These are phyloP conservation scores for Capsicum chinense DNA, from an alignment of 257 asterid species.

Conservation along the genomic window DNA sequence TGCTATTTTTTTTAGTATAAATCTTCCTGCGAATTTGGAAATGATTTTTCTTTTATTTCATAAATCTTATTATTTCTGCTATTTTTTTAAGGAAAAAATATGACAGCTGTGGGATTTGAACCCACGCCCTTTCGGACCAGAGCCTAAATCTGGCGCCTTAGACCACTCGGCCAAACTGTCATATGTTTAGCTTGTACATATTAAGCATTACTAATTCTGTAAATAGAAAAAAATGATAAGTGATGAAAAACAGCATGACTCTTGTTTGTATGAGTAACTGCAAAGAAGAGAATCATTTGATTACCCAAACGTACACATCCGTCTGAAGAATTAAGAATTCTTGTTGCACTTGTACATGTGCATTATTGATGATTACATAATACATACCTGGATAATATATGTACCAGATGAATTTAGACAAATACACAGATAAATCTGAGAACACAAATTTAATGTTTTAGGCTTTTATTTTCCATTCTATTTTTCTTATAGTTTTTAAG, in stretches of 20 bases:
- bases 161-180: slow-evolving; percentile 99
- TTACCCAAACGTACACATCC: background rate
- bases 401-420: background rate
- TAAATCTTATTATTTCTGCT: too few relatives aligned
- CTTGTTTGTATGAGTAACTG: background rate
- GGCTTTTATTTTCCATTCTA: background rate
- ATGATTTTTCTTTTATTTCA: too few relatives aligned
- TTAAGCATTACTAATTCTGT: too few relatives aligned
- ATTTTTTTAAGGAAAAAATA: too few relatives aligned
- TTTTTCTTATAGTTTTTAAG: slow-evolving; percentile 13
- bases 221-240: background rate
- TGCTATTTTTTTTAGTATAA: too few relatives aligned
- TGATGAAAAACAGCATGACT: background rate
- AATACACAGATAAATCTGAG: slow-evolving; percentile 10
- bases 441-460: background rate
- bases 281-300: background rate
- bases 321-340: background rate
- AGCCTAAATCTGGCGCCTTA: slow-evolving; percentile 99
- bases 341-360: background rate
- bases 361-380: slow-evolving; percentile 28
- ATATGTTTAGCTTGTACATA: too few relatives aligned
- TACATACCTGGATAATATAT: background rate
- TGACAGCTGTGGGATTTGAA: slow-evolving; percentile 99
- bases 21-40: too few relatives aligned
- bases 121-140: slow-evolving; percentile 99